Base-by-base conservation (phyloP, 768 basidiomycete species). In the Albatrellus ellisii region DNA sequence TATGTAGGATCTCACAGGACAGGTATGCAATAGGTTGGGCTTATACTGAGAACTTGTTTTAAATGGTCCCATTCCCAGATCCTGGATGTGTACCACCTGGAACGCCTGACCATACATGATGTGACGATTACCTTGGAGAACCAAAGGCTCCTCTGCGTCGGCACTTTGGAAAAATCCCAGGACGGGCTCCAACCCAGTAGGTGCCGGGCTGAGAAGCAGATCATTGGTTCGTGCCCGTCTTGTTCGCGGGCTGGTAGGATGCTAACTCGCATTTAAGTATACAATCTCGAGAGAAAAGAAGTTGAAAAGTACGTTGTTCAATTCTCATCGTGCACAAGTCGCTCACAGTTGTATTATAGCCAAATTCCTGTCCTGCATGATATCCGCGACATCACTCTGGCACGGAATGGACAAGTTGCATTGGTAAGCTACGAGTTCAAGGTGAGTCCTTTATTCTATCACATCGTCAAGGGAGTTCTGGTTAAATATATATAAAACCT, bases 401-500 rank as follows among this genome's bases (percentile, higher is more conserved):
- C 77, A 35, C 64, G 68, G 41, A 70, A 69, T 43, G 79, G 76
- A 17, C 62, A 72, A 5, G 63, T 76, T 6, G 82, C 77, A 15
- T 57, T 86, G 39, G 69, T 84, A 36, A 82, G 79, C 54, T 83
- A 80, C 52, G 80, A 84, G 54, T 73, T 79, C 52, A 77, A 77
- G 67, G 80, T 75, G 22, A n/a, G 61, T 32, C 9, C 5, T 4
- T 17, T 31, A 27, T 20, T 17, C 21, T 31, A 35, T 20, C n/a
- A n/a, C 20, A 24, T 24, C 17, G 27, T 22, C 27, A 36, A 18
- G n/a, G 34, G 36, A 12, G 15, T 8, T 17, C 26, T 6, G 15
- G 4, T 4, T 7, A 31, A 10, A 38, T 15, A 24, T 37, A 41
- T 12, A 44, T 27, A 34, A 9, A 24, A 25, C 11, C 34, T 27